Evolutionary conservation across 192 early-diverging fungal species (phyloP).

Genomic region (Coemansia sp.): DNA sequence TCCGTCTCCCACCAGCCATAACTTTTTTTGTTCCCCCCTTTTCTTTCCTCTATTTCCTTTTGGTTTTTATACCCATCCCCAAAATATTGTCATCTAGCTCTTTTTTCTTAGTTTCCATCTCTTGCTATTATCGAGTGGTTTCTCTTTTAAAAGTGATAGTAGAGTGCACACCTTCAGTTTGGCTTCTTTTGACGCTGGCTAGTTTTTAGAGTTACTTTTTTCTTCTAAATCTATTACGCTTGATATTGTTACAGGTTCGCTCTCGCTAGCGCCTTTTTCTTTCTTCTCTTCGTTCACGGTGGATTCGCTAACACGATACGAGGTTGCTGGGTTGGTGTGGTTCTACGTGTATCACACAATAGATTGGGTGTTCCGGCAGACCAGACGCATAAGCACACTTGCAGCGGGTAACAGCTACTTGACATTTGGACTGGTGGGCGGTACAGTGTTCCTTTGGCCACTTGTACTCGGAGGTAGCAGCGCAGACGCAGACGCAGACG

Average conservation of each 20-base stretch:
- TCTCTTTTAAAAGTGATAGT: no score
- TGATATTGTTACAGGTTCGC: neutral
- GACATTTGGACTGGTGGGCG: slow-evolving; percentile 18
- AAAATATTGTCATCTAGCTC: neutral
- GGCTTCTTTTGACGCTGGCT: no score
- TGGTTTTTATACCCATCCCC: neutral
- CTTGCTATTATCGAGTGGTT: slow-evolving; percentile 1
- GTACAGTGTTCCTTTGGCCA: slow-evolving; percentile 7
- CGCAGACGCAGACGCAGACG: neutral
- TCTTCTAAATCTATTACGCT: no score
- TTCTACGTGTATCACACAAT: slow-evolving; percentile 49
- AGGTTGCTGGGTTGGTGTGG: slow-evolving; percentile 46
- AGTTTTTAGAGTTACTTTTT: no score
- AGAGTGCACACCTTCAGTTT: no score
- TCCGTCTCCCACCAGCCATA: neutral
- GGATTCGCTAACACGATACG: slow-evolving; percentile 25
- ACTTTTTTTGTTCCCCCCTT: neutral
- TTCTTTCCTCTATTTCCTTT: slow-evolving; percentile 4
- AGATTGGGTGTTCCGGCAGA: slow-evolving; percentile 41
- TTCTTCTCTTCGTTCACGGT: slow-evolving; percentile 4
- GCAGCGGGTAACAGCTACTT: slow-evolving; percentile 25
- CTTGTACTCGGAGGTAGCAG: neutral
- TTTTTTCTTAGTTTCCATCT: slow-evolving; percentile 8
- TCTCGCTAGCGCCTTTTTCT: neutral
- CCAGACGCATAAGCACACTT: slow-evolving; percentile 24